These are phyloP conservation scores for Choanephora cucurbitarum DNA, from an alignment of 371 early-diverging fungal species.

Conservation along the genomic window DNA sequence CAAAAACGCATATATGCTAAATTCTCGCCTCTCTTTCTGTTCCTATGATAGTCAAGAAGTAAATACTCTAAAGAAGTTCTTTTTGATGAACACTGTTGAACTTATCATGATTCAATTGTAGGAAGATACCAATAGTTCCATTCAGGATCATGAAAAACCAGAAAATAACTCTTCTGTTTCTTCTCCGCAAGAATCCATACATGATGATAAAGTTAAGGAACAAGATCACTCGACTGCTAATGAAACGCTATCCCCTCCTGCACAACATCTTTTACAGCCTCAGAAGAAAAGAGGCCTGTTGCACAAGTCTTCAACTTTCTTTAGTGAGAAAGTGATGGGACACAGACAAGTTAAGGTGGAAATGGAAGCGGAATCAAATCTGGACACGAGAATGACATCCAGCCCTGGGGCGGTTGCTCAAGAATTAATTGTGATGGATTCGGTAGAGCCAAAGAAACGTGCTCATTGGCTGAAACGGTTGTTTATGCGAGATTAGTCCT, in stretches of 20 bases:
- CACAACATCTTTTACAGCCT: neutral
- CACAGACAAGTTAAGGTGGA: neutral
- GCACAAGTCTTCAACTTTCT: neutral
- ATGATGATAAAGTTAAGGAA: constrained; percentile 7
- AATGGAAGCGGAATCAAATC: neutral
- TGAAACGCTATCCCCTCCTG: neutral
- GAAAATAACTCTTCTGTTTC: neutral
- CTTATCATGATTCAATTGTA: neutral
- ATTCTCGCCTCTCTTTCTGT: neutral
- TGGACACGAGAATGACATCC: neutral
- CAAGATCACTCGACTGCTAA: constrained; percentile 11
- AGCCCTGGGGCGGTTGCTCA: neutral
- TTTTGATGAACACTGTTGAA: neutral
- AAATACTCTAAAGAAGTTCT: neutral
- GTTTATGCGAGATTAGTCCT: neutral
- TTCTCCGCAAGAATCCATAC: neutral
- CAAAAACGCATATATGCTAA: neutral
- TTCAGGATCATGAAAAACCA: neutral
- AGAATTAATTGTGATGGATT: neutral
- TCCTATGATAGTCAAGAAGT: neutral
- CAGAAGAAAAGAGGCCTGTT: neutral
- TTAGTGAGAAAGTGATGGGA: neutral
- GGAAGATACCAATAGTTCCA: neutral
- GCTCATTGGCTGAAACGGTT: neutral
- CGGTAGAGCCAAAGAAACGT: neutral